phyloP scores from a whole-genome alignment of 192 early-diverging fungal species.

The Phlyctochytrium arcticum region DNA sequence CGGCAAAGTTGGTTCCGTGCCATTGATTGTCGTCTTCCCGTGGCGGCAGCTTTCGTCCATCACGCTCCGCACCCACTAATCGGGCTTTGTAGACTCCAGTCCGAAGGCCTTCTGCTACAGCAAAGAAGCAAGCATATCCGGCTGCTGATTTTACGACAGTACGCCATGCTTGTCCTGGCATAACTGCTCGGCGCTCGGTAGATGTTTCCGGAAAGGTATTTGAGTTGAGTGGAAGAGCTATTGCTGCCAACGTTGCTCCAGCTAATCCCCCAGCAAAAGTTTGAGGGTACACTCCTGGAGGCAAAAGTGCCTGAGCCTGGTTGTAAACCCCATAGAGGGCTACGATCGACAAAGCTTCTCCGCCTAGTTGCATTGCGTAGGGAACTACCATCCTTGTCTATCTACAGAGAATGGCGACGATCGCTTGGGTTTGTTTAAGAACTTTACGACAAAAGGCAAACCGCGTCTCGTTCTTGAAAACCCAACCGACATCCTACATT shows the following conservation, averaged over 20 bases:
- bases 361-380: neutral
- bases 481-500: too few relatives aligned
- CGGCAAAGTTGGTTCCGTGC: slow-evolving; percentile 24
- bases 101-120: slow-evolving; percentile 19
- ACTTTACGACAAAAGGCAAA: too few relatives aligned
- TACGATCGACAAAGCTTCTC: slow-evolving; percentile 11
- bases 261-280: slow-evolving; percentile 6
- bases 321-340: slow-evolving; percentile 20
- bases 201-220: slow-evolving; percentile 19
- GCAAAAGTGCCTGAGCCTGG: slow-evolving; percentile 2
- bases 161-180: neutral
- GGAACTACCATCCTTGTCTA: neutral
- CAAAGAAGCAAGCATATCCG: slow-evolving; percentile 24
- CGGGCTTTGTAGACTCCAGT: slow-evolving; percentile 25
- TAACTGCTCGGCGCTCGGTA: slow-evolving; percentile 6
- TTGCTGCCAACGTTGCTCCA: slow-evolving; percentile 6
- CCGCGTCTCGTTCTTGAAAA: too few relatives aligned
- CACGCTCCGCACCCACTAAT: slow-evolving; percentile 5
- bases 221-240: slow-evolving; percentile 6
- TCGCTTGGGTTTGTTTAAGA: neutral
- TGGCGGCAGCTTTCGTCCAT: slow-evolving; percentile 1
- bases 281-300: slow-evolving; percentile 11
- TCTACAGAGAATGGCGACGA: neutral
- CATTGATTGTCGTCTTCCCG: slow-evolving; percentile 9
- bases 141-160: slow-evolving; percentile 10